Base-by-base conservation (phyloP, 768 basidiomycete species). In the Xerocomellus chrysenteron region DNA sequence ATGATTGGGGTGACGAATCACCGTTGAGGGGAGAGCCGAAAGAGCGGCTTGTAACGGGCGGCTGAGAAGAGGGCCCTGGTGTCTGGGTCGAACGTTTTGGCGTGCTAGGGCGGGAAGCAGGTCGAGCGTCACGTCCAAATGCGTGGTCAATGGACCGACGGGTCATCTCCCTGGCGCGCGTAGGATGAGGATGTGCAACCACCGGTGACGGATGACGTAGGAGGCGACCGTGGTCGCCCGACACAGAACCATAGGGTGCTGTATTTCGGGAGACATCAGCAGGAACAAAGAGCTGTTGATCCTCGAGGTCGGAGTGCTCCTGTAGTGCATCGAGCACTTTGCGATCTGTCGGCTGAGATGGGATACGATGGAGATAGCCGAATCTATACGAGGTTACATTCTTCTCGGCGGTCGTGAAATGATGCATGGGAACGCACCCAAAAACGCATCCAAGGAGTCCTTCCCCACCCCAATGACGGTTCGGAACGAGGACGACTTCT, bases 391-490 rank as follows among this genome's bases (percentile, higher is more conserved):
- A 41, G 48, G 41, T 61, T 33, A 56, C 47, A 36, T 46, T 58
- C 41, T 41, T 52, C 30, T 43, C 50, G 28, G 32, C 16, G 41
- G 33, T 39, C 40, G 37, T 35, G 54, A 46, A 1, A 36, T 17
- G 49, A 28, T 17, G 44, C 32, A 43, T 42, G 26, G 33, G 54
- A 42, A 78, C 87, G 56, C 70, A 96, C 88, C 96, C 96, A 45
- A 98, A 97, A 30, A 98, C 89, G 65, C 95, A 98, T 41, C 96
- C 96, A 13, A 98, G 78, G 28, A 98, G 78, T 0, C 96, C 95
- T 69, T 95, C 95, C 7, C 96, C 96, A 44, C 96, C 96, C 95
- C 96, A 98, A 62, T 96, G 92, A 47, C 94, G 81, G 72, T 98
- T 98, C 11, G 97, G 96, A 49, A 98, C 92, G 21, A 98, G 74